These are phyloP conservation scores for Acorus calamus DNA, from an alignment of 106 monocot genomes.

Conservation along the genomic window DNA sequence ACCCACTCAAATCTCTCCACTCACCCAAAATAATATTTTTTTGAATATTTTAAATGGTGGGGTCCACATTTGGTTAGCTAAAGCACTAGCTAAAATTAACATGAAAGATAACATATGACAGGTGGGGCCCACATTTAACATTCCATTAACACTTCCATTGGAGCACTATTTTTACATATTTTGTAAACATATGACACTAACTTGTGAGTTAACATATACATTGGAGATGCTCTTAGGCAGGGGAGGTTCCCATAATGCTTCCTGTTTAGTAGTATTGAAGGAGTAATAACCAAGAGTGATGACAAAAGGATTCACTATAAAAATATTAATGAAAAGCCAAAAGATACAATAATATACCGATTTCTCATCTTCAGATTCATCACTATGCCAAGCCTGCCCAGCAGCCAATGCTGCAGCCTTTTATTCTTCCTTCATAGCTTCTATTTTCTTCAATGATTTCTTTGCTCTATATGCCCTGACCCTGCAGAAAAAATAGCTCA, in stretches of 20 bases:
- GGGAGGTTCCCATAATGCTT: conserved; percentile 51
- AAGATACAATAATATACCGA: conserved; percentile 20
- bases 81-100: too few relatives aligned
- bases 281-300: not conserved
- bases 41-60: too few relatives aligned
- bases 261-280: conserved; percentile 8
- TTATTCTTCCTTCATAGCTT: conserved; percentile 41
- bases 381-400: conserved; percentile 61
- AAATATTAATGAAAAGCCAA: not conserved
- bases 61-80: too few relatives aligned
- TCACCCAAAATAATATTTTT: too few relatives aligned
- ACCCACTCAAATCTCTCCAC: too few relatives aligned
- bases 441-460: conserved; percentile 46
- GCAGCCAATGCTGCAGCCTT: conserved; percentile 45
- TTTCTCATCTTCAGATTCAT: conserved; percentile 63
- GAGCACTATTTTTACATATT: too few relatives aligned
- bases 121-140: too few relatives aligned
- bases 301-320: not conserved
- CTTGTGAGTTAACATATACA: too few relatives aligned
- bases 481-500: conserved; percentile 16
- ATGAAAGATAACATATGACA: too few relatives aligned
- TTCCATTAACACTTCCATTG: too few relatives aligned
- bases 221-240: too few relatives aligned
- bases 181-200: too few relatives aligned
- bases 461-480: conserved; percentile 73